Evolutionary conservation across 495 filamentous ascomycete species (phyloP).

Genomic region (Penicillium bialowiezense): DNA sequence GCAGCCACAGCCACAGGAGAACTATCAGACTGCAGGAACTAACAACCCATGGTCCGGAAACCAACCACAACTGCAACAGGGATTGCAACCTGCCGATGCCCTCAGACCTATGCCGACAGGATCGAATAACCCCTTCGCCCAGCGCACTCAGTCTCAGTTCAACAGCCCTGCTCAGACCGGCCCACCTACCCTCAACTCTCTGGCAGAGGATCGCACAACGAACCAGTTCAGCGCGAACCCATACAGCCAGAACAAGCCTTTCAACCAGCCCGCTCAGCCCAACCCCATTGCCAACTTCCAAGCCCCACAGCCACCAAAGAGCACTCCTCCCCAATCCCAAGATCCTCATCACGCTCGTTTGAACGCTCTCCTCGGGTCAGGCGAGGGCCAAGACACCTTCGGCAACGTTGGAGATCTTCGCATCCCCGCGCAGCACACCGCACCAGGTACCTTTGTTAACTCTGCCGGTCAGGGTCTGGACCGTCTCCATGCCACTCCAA

Average conservation of each 20-base stretch:
- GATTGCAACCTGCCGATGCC: constrained; percentile 25
- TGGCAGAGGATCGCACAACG: constrained; percentile 69
- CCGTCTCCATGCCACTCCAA: constrained; percentile 65
- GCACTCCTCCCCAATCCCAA: constrained; percentile 39
- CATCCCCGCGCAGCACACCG: constrained; percentile 95
- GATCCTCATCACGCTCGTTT: constrained; percentile 82
- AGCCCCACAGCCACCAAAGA: constrained; percentile 45
- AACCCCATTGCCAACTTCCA: constrained; percentile 55
- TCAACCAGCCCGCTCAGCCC: constrained; percentile 22
- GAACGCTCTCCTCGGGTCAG: constrained; percentile 81
- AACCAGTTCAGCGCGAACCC: constrained; percentile 52
- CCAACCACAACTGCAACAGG: constrained; percentile 40
- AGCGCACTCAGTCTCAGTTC: constrained; percentile 52
- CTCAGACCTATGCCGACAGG: constrained; percentile 66
- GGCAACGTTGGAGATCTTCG: constrained; percentile 92
- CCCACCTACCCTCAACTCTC: constrained; percentile 63
- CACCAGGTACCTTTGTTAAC: constrained; percentile 95
- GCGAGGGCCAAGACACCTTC: constrained; percentile 95
- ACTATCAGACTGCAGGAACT: constrained; percentile 64
- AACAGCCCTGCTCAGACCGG: constrained; percentile 61
- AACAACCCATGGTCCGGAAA: constrained; percentile 72
- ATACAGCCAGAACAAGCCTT: constrained; percentile 43
- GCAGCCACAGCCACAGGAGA: constrained; percentile 56
- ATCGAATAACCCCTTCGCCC: constrained; percentile 94
- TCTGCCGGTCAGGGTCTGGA: constrained; percentile 77